Percentiles rank a stretch among this genome's conserved stretches.
Evolutionary conservation across 2,329 filamentous ascomycete species (phyloP).

Genomic region (Aspergillus ibericus): DNA sequence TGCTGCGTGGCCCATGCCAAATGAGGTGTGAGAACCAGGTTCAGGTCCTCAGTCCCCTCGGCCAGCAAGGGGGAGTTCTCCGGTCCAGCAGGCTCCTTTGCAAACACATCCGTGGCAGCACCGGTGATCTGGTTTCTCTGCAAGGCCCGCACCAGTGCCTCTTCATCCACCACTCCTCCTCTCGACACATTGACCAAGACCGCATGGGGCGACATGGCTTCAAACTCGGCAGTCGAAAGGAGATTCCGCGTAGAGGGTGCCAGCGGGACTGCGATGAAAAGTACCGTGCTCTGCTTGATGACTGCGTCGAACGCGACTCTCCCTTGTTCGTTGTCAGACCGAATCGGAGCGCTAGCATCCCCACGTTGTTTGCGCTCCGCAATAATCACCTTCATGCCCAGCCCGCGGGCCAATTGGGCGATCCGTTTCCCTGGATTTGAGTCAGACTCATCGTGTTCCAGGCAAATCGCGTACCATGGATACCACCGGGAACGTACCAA

Average conservation of each 20-base stretch:
- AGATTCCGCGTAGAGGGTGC: constrained; percentile 34
- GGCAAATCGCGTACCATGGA: not conserved
- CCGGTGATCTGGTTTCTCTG: constrained; percentile 49
- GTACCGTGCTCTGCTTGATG: constrained; percentile 30
- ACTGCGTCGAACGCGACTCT: constrained; percentile 31
- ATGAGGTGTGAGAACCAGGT: constrained; percentile 55
- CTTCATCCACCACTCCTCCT: constrained; percentile 54
- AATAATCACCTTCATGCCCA: constrained; percentile 53
- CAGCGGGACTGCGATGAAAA: constrained; percentile 35
- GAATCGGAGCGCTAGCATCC: constrained; percentile 3
- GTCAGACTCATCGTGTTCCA: not conserved
- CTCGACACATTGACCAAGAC: constrained; percentile 53
- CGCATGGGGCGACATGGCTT: constrained; percentile 46
- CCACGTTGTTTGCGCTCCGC: constrained; percentile 47
- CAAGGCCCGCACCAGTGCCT: constrained; percentile 48
- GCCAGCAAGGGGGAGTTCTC: constrained; percentile 46
- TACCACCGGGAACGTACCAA: constrained; percentile 35
- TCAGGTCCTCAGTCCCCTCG: constrained; percentile 48
- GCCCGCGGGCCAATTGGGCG: constrained; percentile 43
- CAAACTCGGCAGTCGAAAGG: constrained; percentile 42
- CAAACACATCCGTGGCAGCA: constrained; percentile 54
- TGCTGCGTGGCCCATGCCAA: constrained; percentile 54
- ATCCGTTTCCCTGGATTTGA: constrained; percentile 39
- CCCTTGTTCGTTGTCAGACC: constrained; percentile 7
- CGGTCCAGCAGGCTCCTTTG: constrained; percentile 48